phyloP scores from a whole-genome alignment of 208 protist species.

The Porcisia hertigi region DNA sequence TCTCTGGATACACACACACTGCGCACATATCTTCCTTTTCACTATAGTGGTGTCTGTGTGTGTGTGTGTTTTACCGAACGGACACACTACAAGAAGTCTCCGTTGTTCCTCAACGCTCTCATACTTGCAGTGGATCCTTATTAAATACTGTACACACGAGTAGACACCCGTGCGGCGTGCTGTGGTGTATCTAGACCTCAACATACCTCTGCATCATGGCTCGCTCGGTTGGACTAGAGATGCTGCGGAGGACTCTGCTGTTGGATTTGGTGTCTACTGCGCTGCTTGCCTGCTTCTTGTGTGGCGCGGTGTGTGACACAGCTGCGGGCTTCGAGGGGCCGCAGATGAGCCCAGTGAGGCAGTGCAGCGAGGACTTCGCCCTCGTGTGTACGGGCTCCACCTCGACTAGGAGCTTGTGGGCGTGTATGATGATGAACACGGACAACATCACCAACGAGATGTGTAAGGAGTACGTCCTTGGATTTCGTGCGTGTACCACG shows the following conservation, averaged over 20 bases:
- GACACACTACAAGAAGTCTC: no score
- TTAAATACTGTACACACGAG: background rate
- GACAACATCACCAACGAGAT: conserved; percentile 27
- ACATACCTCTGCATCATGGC: background rate
- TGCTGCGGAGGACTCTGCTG: background rate
- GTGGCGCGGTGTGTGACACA: background rate
- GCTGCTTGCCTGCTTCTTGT: background rate
- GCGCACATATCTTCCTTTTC: no score
- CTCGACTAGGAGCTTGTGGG: conserved; percentile 30
- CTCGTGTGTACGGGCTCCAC: conserved; percentile 18
- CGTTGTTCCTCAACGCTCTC: no score
- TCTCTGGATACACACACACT: no score
- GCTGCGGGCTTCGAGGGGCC: background rate
- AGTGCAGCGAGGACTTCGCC: conserved; percentile 38
- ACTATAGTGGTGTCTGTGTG: no score
- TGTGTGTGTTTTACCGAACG: no score
- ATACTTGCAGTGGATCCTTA: background rate
- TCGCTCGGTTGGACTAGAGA: background rate
- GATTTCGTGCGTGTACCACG: conserved; percentile 35
- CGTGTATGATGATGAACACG: conserved; percentile 39
- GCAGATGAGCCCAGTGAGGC: conserved; percentile 29
- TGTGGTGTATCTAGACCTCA: background rate
- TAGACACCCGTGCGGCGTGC: background rate
- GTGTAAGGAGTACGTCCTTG: conserved; percentile 39
- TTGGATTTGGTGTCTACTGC: background rate